Evolutionary conservation across 2,329 filamentous ascomycete species (phyloP).

Genomic region (Colletotrichum caudatum): DNA sequence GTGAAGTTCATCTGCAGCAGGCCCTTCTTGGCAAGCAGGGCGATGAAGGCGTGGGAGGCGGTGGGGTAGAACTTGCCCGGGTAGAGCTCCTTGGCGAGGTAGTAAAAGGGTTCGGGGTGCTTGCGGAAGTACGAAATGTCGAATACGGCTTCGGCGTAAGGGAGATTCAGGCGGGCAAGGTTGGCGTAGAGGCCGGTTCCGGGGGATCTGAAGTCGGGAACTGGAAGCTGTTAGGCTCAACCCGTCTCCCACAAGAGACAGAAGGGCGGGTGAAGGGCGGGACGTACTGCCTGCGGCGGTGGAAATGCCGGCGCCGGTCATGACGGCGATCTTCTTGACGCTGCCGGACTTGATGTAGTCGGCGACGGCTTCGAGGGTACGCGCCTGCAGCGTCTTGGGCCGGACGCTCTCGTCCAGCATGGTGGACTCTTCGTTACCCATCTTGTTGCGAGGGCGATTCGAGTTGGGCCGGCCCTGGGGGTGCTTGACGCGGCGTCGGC

Average conservation of each 20-base stretch:
- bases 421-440: conserved; percentile 88
- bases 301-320: conserved; percentile 92
- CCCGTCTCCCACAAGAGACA: background rate
- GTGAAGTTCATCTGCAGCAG: conserved; percentile 90
- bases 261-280: background rate
- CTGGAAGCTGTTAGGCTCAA: conserved; percentile 58
- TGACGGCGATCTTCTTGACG: conserved; percentile 80
- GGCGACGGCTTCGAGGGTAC: conserved; percentile 81
- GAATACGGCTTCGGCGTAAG: conserved; percentile 93
- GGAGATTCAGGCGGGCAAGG: conserved; percentile 85
- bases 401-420: conserved; percentile 72
- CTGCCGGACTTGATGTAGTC: conserved; percentile 79
- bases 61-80: conserved; percentile 91
- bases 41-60: conserved; percentile 89
- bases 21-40: conserved; percentile 82
- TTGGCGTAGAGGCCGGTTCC: conserved; percentile 95
- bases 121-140: conserved; percentile 89
- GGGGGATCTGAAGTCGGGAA: conserved; percentile 95
- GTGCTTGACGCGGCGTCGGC: conserved; percentile 52
- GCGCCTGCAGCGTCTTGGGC: conserved; percentile 74
- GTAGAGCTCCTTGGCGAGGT: conserved; percentile 90
- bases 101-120: conserved; percentile 91
- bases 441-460: conserved; percentile 61
- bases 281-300: conserved; percentile 74
- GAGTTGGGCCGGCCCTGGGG: conserved; percentile 51